Conservation (phyloP, 2,329 filamentous ascomycete genomes). For the Alternaria solani region DNA sequence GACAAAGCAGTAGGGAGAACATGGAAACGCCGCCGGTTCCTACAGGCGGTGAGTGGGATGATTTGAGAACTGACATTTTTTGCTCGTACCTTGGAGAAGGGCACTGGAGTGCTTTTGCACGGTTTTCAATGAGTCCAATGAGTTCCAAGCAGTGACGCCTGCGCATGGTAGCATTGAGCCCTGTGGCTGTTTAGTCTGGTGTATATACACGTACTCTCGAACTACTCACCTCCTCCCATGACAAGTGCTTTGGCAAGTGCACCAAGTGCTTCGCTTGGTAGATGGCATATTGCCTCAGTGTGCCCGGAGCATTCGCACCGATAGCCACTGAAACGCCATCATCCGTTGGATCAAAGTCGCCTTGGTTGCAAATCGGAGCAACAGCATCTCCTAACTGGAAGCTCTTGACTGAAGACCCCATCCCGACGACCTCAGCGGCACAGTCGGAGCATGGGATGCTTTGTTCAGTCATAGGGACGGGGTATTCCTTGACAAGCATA, state of each 20-base stretch:
- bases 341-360: conserved; percentile 16
- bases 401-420: conserved; percentile 23
- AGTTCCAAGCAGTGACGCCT: conserved; percentile 36
- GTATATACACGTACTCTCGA: neutral
- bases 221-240: conserved; percentile 39
- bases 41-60: neutral
- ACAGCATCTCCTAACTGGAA: conserved; percentile 40
- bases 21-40: conserved; percentile 54
- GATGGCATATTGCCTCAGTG: conserved; percentile 35
- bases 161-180: conserved; percentile 33
- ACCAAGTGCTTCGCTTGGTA: conserved; percentile 38
- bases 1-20: conserved; percentile 37
- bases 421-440: conserved; percentile 35
- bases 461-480: conserved; percentile 5
- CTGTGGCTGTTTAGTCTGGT: conserved; percentile 3
- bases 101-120: conserved; percentile 19
- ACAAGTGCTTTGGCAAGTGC: conserved; percentile 29
- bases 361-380: conserved; percentile 20
- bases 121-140: conserved; percentile 25
- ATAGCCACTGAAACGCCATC: conserved; percentile 19
- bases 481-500: conserved; percentile 33
- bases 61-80: neutral
- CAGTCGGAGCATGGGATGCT: conserved; percentile 36
- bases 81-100: conserved; percentile 19
- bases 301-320: conserved; percentile 24